Evolutionary conservation across 2,329 filamentous ascomycete species (phyloP).

Genomic region (Arthrobotrys sinensis): DNA sequence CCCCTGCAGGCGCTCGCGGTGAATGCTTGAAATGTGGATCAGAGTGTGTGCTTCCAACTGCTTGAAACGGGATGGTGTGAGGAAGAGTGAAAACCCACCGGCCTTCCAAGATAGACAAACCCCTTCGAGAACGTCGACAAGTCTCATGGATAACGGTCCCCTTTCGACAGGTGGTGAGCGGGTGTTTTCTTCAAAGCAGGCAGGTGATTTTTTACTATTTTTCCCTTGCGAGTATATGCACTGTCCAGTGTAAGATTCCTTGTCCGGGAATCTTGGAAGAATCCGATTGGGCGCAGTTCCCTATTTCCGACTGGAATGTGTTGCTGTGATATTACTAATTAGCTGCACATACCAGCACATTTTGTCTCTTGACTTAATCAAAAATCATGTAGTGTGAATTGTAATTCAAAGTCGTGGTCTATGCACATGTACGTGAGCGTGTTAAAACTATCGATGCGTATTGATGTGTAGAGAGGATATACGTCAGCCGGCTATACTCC

Average conservation of each 20-base stretch:
- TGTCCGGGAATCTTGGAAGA: conserved; percentile 7
- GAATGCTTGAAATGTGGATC: conserved; percentile 52
- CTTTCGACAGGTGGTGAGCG: conserved; percentile 44
- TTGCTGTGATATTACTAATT: conserved; percentile 1
- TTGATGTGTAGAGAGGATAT: conserved; percentile 27
- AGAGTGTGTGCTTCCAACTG: conserved; percentile 53
- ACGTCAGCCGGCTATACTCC: conserved; percentile 17
- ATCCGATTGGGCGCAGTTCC: conserved; percentile 25
- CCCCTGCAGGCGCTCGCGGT: conserved; percentile 48
- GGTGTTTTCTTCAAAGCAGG: conserved; percentile 23
- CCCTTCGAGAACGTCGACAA: conserved; percentile 52
- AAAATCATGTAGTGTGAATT: conserved; percentile 14
- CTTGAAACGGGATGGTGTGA: conserved; percentile 55
- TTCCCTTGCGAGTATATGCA: neutral
- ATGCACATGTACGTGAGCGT: conserved; percentile 13
- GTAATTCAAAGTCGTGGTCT: neutral
- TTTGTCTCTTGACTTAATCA: conserved; percentile 6
- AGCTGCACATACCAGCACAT: conserved; percentile 29
- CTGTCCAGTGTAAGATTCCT: neutral
- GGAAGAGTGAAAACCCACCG: conserved; percentile 50
- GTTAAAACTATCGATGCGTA: neutral
- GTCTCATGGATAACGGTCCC: conserved; percentile 41
- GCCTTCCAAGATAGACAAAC: conserved; percentile 55
- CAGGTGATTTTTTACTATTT: conserved; percentile 14
- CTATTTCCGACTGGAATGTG: conserved; percentile 27